Evolutionary conservation across 2,329 filamentous ascomycete genomes (phyloP).

Genomic region (Moelleriella libera): DNA sequence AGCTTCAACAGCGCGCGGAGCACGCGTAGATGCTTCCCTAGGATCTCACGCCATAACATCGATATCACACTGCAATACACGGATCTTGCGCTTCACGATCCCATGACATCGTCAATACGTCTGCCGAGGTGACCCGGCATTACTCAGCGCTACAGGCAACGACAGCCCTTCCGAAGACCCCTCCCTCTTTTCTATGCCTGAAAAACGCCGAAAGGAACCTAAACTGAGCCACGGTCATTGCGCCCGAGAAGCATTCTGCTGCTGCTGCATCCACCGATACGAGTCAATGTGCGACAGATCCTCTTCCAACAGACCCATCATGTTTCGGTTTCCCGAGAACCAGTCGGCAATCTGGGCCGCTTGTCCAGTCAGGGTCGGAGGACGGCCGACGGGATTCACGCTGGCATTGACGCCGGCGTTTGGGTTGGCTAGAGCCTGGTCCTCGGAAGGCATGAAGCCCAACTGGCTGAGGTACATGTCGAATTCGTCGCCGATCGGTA

Average conservation of each 20-base stretch:
- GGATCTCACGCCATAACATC: too few relatives aligned
- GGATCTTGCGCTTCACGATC: too few relatives aligned
- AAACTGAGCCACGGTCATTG: too few relatives aligned
- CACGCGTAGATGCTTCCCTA: too few relatives aligned
- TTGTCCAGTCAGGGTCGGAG: slow-evolving; percentile 13
- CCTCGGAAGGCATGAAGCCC: slow-evolving; percentile 37
- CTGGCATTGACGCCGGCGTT: slow-evolving; percentile 3
- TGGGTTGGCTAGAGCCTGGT: slow-evolving; percentile 13
- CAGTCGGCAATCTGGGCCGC: slow-evolving; percentile 44
- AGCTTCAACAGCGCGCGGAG: too few relatives aligned
- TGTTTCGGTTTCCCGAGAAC: slow-evolving; percentile 51
- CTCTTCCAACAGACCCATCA: slow-evolving; percentile 51
- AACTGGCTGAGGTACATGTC: slow-evolving; percentile 51
- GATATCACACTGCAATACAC: too few relatives aligned
- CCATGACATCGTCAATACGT: too few relatives aligned
- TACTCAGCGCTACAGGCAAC: too few relatives aligned
- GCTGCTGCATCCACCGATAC: slow-evolving; percentile 17
- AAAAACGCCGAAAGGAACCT: too few relatives aligned
- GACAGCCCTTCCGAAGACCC: too few relatives aligned
- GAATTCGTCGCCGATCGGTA: slow-evolving; percentile 42
- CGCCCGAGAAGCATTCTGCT: neutral
- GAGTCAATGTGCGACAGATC: slow-evolving; percentile 34
- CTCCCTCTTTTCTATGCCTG: too few relatives aligned
- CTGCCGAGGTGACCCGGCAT: too few relatives aligned
- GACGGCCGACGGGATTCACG: slow-evolving; percentile 1